phyloP scores from a whole-genome alignment of 1,139 yeast genomes.

The Saccharomycopsis hybrid region DNA sequence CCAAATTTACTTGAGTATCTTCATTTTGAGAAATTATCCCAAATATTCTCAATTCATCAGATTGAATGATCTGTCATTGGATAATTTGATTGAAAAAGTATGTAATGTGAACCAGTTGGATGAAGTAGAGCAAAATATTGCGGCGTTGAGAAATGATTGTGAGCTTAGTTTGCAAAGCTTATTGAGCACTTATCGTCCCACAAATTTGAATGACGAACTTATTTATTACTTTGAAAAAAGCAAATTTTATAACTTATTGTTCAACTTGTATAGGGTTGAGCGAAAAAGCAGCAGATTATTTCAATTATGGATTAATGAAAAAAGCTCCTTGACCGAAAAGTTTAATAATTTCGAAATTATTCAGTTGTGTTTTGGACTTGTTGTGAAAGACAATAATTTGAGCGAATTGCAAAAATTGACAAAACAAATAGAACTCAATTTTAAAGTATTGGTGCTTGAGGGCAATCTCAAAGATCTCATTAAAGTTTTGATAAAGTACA shows the following conservation, averaged over 20 bases:
- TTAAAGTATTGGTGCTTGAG: conserved; percentile 25
- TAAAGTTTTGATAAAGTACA: conserved; percentile 32
- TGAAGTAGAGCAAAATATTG: conserved; percentile 1
- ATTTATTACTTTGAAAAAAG: conserved; percentile 48
- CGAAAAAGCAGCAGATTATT: conserved; percentile 46
- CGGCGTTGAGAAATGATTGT: conserved; percentile 44
- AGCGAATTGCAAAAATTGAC: conserved; percentile 27
- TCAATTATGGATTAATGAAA: conserved; percentile 32
- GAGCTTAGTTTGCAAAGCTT: conserved; percentile 69
- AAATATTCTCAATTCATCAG: conserved; percentile 75
- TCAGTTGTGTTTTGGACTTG: conserved; percentile 35
- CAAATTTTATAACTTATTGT: conserved; percentile 51
- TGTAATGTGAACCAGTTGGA: conserved; percentile 37
- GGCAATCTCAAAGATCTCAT: conserved; percentile 36
- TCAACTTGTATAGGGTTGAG: conserved; percentile 49
- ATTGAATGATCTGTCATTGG: conserved; percentile 52
- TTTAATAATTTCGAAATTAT: conserved; percentile 30
- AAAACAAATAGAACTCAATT: conserved; percentile 36
- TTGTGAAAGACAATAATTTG: conserved; percentile 24
- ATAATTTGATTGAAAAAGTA: conserved; percentile 42
- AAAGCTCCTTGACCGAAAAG: conserved; percentile 23
- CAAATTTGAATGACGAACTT: conserved; percentile 39
- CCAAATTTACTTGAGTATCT: conserved; percentile 46
- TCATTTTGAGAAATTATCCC: conserved; percentile 69
- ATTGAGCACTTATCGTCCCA: conserved; percentile 55